Percentiles rank a stretch among this genome's conserved stretches.
Conservation (phyloP, 441 rosid genomes). For the Pelargonium myrrhifolium region DNA sequence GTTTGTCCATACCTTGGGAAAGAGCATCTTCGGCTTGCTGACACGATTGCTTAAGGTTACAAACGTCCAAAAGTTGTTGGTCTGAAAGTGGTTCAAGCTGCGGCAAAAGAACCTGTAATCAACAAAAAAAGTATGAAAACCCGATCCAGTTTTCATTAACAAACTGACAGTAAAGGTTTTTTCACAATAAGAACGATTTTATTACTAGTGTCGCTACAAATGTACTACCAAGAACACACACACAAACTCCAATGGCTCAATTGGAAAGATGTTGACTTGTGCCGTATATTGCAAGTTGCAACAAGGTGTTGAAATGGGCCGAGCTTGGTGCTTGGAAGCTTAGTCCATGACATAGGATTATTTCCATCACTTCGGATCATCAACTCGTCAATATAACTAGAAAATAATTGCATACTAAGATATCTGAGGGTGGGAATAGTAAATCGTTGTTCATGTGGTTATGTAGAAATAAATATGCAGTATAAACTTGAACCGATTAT, state of each 20-base stretch:
- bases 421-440: neutral
- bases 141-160: neutral
- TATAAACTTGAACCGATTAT: neutral
- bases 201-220: too few species aligned
- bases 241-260: too few species aligned
- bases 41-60: constrained; percentile 55
- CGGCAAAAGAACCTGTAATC: constrained; percentile 59
- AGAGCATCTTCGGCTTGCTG: constrained; percentile 96
- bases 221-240: too few species aligned
- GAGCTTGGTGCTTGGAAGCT: too few species aligned
- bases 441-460: too few species aligned
- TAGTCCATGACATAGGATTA: too few species aligned
- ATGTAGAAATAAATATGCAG: neutral
- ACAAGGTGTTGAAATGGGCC: too few species aligned
- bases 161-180: neutral
- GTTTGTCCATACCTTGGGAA: constrained; percentile 80
- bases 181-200: neutral
- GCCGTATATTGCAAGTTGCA: too few species aligned
- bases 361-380: too few species aligned
- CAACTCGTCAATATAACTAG: too few species aligned
- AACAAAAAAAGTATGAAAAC: constrained; percentile 5
- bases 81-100: constrained; percentile 68
- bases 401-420: neutral
- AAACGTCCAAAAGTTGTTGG: constrained; percentile 49
- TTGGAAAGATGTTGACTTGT: too few species aligned